A percentile compares a stretch with the other conserved stretches of the same genome.
phyloP scores from a whole-genome alignment of 225 moss, liverwort and hornwort species.

The Antitrichia curtipendula region DNA sequence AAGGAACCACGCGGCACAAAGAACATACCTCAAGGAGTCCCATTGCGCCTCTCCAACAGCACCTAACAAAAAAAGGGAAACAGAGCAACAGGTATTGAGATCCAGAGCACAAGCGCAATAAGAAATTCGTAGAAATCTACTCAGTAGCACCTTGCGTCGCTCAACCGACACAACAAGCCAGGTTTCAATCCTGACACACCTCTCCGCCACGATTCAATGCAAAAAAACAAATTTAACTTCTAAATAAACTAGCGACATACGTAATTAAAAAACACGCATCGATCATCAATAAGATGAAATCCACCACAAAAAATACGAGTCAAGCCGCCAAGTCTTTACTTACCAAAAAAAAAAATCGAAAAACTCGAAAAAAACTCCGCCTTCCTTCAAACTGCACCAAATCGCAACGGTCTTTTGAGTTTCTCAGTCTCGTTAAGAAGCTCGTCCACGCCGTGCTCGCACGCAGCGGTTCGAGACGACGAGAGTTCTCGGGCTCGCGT shows the following conservation, averaged over 20 bases:
- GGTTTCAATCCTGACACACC: neutral
- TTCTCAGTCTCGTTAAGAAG: neutral
- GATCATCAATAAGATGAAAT: neutral
- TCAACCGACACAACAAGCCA: neutral
- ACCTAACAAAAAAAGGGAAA: neutral
- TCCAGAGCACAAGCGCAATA: neutral
- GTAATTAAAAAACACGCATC: neutral
- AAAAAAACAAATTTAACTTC: neutral
- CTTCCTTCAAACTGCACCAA: neutral
- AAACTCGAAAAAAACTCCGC: neutral
- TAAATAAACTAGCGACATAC: neutral
- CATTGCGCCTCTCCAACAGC: slow-evolving; percentile 12
- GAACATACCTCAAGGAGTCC: slow-evolving; percentile 22
- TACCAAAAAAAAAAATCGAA: neutral
- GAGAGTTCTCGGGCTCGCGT: neutral
- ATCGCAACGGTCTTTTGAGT: neutral
- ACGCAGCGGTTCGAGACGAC: neutral
- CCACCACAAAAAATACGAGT: neutral
- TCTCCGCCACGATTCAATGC: neutral
- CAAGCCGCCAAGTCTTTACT: neutral
- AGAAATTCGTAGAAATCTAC: neutral
- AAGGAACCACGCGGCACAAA: neutral
- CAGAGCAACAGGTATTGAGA: neutral
- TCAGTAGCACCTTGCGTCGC: neutral
- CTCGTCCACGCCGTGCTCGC: neutral